Conservation (phyloP, 805 yeast species). For the Metschnikowia baotianmanensis region DNA sequence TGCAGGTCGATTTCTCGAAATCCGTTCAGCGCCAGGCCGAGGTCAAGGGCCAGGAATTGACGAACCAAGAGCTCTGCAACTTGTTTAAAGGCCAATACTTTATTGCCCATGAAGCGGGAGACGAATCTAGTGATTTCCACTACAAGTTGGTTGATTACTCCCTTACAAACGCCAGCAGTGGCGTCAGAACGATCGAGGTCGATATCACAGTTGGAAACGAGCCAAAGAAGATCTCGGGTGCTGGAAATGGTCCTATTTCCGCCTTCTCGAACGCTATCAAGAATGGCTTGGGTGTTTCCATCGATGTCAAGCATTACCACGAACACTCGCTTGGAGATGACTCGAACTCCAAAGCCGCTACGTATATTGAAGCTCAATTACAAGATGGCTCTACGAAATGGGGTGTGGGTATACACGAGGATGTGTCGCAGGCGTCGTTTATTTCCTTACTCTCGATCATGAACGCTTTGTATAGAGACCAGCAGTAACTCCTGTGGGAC, state of each 20-base stretch:
- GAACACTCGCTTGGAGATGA: conserved; percentile 81
- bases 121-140: conserved; percentile 16
- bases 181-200: conserved; percentile 46
- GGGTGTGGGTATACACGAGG: conserved; percentile 94
- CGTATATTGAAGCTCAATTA: conserved; percentile 49
- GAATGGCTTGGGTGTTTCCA: conserved; percentile 42
- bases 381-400: conserved; percentile 42
- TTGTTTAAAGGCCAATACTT: conserved; percentile 63
- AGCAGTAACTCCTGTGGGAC: not conserved
- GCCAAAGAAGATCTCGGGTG: conserved; percentile 45
- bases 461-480: conserved; percentile 40
- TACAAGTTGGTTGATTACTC: conserved; percentile 48
- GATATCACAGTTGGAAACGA: conserved; percentile 43
- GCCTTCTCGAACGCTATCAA: conserved; percentile 51
- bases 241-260: conserved; percentile 83
- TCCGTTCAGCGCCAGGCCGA: conserved; percentile 72
- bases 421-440: conserved; percentile 83
- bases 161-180: conserved; percentile 37
- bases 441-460: conserved; percentile 64
- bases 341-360: conserved; percentile 69
- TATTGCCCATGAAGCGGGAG: conserved; percentile 33
- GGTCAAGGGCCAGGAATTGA: conserved; percentile 66
- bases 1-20: conserved; percentile 73
- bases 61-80: conserved; percentile 58
- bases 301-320: conserved; percentile 67